Evolutionary conservation across 108 stramenopile genomes (phyloP).

Genomic region (Stephanodiscus triporus): DNA sequence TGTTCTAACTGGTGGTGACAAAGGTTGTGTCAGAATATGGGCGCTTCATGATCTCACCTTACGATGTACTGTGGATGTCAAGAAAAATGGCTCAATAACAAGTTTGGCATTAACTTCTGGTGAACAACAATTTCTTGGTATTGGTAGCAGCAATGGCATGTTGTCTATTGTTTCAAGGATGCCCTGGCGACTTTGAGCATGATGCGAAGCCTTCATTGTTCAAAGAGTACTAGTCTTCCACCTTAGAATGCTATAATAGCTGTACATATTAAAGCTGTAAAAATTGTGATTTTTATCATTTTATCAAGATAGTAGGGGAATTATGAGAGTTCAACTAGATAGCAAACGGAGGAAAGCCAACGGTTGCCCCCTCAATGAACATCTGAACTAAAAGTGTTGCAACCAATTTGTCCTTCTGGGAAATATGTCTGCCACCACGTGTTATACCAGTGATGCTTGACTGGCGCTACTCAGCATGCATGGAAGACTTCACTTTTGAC

Average conservation of each 20-base stretch:
- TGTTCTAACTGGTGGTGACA: slow-evolving; percentile 80
- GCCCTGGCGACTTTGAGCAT: neutral
- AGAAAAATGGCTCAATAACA: slow-evolving; percentile 71
- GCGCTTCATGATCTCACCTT: slow-evolving; percentile 56
- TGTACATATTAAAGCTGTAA: no score
- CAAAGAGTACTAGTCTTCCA: no score
- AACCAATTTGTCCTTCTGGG: slow-evolving; percentile 86
- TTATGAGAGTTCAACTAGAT: no score
- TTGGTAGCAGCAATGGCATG: slow-evolving; percentile 81
- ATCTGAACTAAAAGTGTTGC: slow-evolving; percentile 77
- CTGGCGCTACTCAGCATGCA: slow-evolving; percentile 29
- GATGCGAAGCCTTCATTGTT: no score
- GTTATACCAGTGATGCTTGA: slow-evolving; percentile 19
- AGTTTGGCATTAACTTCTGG: slow-evolving; percentile 65
- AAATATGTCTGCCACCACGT: slow-evolving; percentile 20
- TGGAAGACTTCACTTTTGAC: slow-evolving; percentile 30
- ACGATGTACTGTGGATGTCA: slow-evolving; percentile 69
- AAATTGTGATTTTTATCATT: no score
- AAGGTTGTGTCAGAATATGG: slow-evolving; percentile 66
- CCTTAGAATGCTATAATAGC: no score
- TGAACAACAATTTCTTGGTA: slow-evolving; percentile 67
- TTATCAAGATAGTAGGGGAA: no score
- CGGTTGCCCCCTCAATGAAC: slow-evolving; percentile 31
- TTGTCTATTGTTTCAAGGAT: slow-evolving; percentile 63
- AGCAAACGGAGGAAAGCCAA: neutral